Conservation (phyloP, 2,329 filamentous ascomycete genomes). For the Epicoccum sorghinum region DNA sequence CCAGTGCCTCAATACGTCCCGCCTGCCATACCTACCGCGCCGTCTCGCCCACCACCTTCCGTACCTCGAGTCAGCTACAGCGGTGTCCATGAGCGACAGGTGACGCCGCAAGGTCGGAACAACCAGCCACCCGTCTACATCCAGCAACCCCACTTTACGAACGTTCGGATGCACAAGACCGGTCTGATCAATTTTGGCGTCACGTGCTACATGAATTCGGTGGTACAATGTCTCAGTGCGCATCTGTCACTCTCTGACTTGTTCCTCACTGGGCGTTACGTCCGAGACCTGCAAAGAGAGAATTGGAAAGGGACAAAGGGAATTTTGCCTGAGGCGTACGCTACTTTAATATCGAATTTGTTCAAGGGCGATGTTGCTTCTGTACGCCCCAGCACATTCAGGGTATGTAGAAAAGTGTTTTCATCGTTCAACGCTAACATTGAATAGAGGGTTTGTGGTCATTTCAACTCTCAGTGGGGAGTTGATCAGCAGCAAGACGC, state of each 20-base stretch:
- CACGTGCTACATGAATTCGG: slow-evolving; percentile 93
- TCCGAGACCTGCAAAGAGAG: slow-evolving; percentile 61
- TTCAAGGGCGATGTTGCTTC: slow-evolving; percentile 64
- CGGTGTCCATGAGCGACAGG: slow-evolving; percentile 70
- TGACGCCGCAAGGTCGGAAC: slow-evolving; percentile 39
- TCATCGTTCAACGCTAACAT: slow-evolving; percentile 21
- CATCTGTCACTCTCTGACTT: slow-evolving; percentile 67
- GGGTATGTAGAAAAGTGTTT: slow-evolving; percentile 36
- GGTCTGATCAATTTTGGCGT: slow-evolving; percentile 81
- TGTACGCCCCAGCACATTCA: slow-evolving; percentile 55
- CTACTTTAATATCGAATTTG: slow-evolving; percentile 65
- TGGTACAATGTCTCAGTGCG: slow-evolving; percentile 80
- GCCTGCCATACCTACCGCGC: slow-evolving; percentile 62
- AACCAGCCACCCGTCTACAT: slow-evolving; percentile 53
- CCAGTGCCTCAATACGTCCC: slow-evolving; percentile 57
- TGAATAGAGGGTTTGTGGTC: slow-evolving; percentile 63
- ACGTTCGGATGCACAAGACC: slow-evolving; percentile 63
- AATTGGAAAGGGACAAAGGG: slow-evolving; percentile 71
- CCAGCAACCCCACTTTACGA: slow-evolving; percentile 52
- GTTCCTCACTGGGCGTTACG: slow-evolving; percentile 70
- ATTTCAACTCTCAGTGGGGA: slow-evolving; percentile 71
- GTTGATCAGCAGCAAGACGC: slow-evolving; percentile 85
- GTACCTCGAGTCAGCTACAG: slow-evolving; percentile 73
- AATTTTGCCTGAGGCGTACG: slow-evolving; percentile 66
- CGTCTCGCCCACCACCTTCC: slow-evolving; percentile 64